phyloP scores from a whole-genome alignment of 2,329 filamentous ascomycete species.

The Diaporthe aspalathi region DNA sequence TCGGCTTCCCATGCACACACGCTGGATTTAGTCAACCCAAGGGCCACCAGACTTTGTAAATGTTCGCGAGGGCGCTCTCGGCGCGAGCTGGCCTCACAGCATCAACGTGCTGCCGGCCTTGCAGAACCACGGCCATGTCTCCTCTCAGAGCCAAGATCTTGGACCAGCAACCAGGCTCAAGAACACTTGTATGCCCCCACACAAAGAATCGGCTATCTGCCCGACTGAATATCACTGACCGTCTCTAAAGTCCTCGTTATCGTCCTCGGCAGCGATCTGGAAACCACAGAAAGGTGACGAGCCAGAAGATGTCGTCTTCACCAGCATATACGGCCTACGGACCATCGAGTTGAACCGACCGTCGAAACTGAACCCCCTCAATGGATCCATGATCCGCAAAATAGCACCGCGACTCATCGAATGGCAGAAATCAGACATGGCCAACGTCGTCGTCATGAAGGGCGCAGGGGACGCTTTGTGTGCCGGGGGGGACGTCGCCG shows the following conservation, averaged over 20 bases:
- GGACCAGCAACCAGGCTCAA: constrained; percentile 44
- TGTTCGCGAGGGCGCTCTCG: constrained; percentile 68
- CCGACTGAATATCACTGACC: constrained; percentile 33
- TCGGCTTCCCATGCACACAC: constrained; percentile 22
- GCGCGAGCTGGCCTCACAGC: constrained; percentile 65
- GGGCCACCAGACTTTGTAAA: constrained; percentile 49
- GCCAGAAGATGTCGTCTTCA: constrained; percentile 92
- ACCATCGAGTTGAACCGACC: constrained; percentile 95
- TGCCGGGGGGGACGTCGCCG: constrained; percentile 90
- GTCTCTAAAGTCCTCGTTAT: constrained; percentile 15
- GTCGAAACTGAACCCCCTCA: constrained; percentile 89
- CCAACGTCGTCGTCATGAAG: constrained; percentile 92
- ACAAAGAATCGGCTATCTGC: constrained; percentile 31
- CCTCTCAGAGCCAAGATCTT: constrained; percentile 82
- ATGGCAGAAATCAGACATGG: constrained; percentile 95
- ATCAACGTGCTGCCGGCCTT: constrained; percentile 56
- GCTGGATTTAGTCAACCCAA: constrained; percentile 10
- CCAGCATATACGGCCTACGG: constrained; percentile 87
- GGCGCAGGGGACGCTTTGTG: constrained; percentile 91
- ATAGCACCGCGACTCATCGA: constrained; percentile 90
- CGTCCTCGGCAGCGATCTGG: constrained; percentile 27
- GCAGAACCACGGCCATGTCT: constrained; percentile 68
- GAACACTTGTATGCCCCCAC: constrained; percentile 60
- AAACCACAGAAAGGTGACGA: constrained; percentile 76
- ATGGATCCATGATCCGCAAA: constrained; percentile 94